Conservation (phyloP, 148 eudicot species). For the Nepenthes mirabilis region DNA sequence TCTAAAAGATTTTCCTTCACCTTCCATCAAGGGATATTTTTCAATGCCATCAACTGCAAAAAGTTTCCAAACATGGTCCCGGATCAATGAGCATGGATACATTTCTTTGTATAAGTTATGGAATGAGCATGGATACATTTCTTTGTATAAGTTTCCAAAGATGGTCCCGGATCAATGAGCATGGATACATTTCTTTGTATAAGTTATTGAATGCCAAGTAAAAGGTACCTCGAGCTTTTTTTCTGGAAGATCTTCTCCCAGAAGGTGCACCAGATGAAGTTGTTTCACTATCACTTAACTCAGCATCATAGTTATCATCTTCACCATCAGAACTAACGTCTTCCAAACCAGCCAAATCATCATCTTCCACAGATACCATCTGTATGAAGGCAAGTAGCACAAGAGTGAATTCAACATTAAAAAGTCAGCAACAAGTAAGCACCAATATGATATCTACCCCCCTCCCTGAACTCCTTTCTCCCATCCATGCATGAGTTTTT, state of each 20-base stretch:
- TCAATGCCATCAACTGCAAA: constrained; percentile 51
- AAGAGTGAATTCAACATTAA: not conserved
- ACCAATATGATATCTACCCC: not conserved
- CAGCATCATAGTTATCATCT: constrained; percentile 93
- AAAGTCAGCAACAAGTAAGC: not conserved
- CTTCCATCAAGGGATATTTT: constrained; percentile 82
- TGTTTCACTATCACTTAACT: constrained; percentile 60
- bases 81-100: constrained; percentile 2
- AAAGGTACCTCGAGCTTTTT: constrained; percentile 67
- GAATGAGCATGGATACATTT: no score
- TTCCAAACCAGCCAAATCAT: constrained; percentile 90
- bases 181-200: not conserved
- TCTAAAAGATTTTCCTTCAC: constrained; percentile 85
- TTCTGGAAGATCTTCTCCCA: constrained; percentile 56
- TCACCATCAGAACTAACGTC: constrained; percentile 88
- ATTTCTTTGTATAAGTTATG: not conserved
- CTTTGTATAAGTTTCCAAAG: constrained; percentile 6
- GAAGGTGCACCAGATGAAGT: constrained; percentile 37
- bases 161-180: constrained; percentile 4
- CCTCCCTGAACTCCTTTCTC: not conserved
- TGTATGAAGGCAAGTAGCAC: constrained; percentile 8
- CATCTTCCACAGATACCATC: constrained; percentile 96
- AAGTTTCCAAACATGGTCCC: constrained; percentile 4
- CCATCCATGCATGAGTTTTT: not conserved
- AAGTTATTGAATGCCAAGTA: not conserved